A percentile compares a stretch with the other conserved stretches of the same genome.
These are phyloP conservation scores for Rutidosis leptorrhynchoides DNA, from an alignment of 129 eudicot genomes.

Conservation along the genomic window DNA sequence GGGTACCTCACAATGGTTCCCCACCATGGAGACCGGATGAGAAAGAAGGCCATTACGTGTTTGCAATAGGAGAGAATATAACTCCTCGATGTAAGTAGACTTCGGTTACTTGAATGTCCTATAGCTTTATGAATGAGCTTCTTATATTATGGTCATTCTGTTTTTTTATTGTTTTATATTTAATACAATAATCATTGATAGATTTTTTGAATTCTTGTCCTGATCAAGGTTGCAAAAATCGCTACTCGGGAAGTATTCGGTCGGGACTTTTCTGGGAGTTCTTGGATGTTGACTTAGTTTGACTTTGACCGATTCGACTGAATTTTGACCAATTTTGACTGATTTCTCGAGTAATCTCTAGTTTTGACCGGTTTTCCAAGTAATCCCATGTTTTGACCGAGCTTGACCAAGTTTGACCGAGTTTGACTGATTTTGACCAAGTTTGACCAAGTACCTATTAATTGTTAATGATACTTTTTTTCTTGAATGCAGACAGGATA, in stretches of 20 bases:
- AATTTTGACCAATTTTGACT: too few relatives aligned
- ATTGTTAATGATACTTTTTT: conserved; percentile 13
- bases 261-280: too few relatives aligned
- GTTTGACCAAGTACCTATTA: background rate
- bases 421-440: too few relatives aligned
- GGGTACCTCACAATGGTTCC: conserved; percentile 67
- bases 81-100: conserved; percentile 77
- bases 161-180: background rate
- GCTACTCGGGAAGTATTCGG: too few relatives aligned
- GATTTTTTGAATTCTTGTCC: background rate
- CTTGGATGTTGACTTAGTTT: too few relatives aligned
- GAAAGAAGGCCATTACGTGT: conserved; percentile 83
- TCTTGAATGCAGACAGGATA: conserved; percentile 64
- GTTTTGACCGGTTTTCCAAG: too few relatives aligned
- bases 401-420: too few relatives aligned
- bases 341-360: too few relatives aligned
- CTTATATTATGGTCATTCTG: background rate
- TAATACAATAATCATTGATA: background rate
- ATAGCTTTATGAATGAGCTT: background rate
- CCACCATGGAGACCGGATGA: conserved; percentile 95
- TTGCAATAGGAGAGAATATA: conserved; percentile 73
- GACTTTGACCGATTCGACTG: too few relatives aligned
- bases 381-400: too few relatives aligned
- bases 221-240: too few relatives aligned
- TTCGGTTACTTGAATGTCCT: background rate